phyloP scores from a whole-genome alignment of 164 flowering plant genomes.

The Tinospora cordifolia region DNA sequence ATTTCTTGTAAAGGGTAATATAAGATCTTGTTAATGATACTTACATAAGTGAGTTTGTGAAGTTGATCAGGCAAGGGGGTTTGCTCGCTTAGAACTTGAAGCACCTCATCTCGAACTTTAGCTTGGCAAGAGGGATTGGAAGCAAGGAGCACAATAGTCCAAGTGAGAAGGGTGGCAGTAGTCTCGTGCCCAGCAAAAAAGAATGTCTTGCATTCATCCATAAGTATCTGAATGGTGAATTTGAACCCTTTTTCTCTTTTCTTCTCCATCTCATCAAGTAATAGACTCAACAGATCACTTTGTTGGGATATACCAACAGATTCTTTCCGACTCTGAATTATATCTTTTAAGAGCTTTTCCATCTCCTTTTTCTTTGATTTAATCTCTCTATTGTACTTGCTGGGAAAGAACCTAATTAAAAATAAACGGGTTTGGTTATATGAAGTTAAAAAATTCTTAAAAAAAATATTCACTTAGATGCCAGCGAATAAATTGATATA shows the following conservation, averaged over 20 bases:
- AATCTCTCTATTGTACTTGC: constrained; percentile 75
- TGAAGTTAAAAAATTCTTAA: no score
- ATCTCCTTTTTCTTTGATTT: constrained; percentile 73
- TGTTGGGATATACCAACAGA: constrained; percentile 65
- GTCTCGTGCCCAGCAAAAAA: constrained; percentile 40
- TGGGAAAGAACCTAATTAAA: constrained; percentile 75
- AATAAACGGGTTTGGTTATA: not conserved
- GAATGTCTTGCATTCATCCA: constrained; percentile 69
- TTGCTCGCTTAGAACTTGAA: constrained; percentile 22
- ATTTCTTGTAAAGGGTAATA: no score
- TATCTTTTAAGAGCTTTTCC: constrained; percentile 74
- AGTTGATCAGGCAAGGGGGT: constrained; percentile 20
- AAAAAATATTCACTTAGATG: no score
- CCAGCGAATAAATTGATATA: no score
- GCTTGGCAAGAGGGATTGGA: constrained; percentile 33
- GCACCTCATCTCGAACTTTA: constrained; percentile 29
- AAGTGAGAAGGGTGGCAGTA: constrained; percentile 25
- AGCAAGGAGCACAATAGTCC: constrained; percentile 33
- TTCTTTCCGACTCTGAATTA: constrained; percentile 66
- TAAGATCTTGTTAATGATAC: not conserved
- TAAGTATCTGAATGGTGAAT: constrained; percentile 51
- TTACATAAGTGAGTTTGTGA: constrained; percentile 22
- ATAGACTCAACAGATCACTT: constrained; percentile 71
- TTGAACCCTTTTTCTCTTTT: constrained; percentile 36
- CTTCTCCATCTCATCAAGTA: constrained; percentile 61